Evolutionary conservation across 805 yeast species (phyloP).

Genomic region (Wickerhamomyces kurtzmanii): DNA sequence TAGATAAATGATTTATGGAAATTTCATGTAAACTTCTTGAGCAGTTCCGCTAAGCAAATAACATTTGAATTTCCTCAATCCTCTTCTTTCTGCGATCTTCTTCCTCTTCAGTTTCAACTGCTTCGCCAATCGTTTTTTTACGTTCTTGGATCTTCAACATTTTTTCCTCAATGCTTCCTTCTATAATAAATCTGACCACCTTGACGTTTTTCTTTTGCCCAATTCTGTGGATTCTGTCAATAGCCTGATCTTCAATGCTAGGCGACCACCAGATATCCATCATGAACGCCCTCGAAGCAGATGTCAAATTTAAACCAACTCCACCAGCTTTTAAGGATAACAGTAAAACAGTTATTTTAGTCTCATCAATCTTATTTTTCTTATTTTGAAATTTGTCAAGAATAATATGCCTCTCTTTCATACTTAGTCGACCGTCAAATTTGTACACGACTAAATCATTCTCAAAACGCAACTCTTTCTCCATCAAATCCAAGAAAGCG

Average conservation of each 20-base stretch:
- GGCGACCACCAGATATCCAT: conserved; percentile 99
- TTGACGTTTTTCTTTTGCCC: conserved; percentile 72
- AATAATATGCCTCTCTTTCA: conserved; percentile 54
- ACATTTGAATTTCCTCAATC: conserved; percentile 62
- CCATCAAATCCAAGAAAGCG: conserved; percentile 66
- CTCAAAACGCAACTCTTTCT: conserved; percentile 40
- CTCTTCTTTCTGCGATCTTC: conserved; percentile 61
- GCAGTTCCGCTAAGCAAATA: no score
- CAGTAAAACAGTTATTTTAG: conserved; percentile 48
- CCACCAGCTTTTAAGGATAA: conserved; percentile 89
- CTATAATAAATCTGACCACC: conserved; percentile 73
- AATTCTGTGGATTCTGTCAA: conserved; percentile 83
- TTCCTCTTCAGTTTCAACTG: conserved; percentile 66
- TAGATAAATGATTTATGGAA: no score
- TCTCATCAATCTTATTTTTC: conserved; percentile 17
- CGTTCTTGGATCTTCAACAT: conserved; percentile 84
- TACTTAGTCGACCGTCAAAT: conserved; percentile 73
- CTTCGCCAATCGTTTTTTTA: conserved; percentile 74
- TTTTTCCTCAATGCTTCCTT: conserved; percentile 75
- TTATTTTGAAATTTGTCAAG: conserved; percentile 41
- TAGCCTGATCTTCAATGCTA: conserved; percentile 84
- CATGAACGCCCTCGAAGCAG: conserved; percentile 76
- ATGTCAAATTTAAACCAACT: conserved; percentile 81
- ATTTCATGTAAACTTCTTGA: no score
- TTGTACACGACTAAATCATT: conserved; percentile 48